Conservation (phyloP, 2,329 filamentous ascomycete species). For the Epichloe amarillans region DNA sequence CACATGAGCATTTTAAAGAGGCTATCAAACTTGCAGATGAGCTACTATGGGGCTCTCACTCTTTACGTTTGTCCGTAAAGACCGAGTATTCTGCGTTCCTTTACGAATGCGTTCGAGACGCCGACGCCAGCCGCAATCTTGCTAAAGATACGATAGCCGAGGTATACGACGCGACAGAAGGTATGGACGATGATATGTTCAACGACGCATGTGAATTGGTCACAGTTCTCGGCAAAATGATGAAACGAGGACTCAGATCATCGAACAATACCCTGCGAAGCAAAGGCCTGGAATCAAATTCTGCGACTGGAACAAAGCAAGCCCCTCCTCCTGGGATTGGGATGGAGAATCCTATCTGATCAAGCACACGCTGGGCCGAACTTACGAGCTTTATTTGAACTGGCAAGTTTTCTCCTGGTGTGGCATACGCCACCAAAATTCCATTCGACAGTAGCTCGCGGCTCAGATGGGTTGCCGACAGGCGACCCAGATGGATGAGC, state of each 20-base stretch:
- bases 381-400: too few species aligned
- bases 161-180: slow-evolving; percentile 81
- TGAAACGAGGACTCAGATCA: slow-evolving; percentile 53
- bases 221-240: slow-evolving; percentile 74
- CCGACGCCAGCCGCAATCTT: slow-evolving; percentile 58
- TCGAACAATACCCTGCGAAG: slow-evolving; percentile 20
- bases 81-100: slow-evolving; percentile 88
- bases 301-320: slow-evolving; percentile 10
- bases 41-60: slow-evolving; percentile 76
- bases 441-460: too few species aligned
- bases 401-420: too few species aligned
- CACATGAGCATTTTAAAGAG: slow-evolving; percentile 67
- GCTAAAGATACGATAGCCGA: slow-evolving; percentile 77
- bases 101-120: slow-evolving; percentile 83
- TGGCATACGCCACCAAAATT: too few species aligned
- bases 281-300: slow-evolving; percentile 20
- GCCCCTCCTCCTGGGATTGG: slow-evolving; percentile 25
- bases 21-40: slow-evolving; percentile 61
- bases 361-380: background rate
- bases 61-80: slow-evolving; percentile 76
- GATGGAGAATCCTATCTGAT: slow-evolving; percentile 32
- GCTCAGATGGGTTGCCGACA: too few species aligned
- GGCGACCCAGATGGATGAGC: too few species aligned
- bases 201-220: slow-evolving; percentile 83
- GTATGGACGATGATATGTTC: slow-evolving; percentile 93